A percentile compares a stretch with the other conserved stretches of the same genome.
Evolutionary conservation across 2,329 filamentous ascomycete genomes (phyloP).

Genomic region (Arachnomyces sp.): DNA sequence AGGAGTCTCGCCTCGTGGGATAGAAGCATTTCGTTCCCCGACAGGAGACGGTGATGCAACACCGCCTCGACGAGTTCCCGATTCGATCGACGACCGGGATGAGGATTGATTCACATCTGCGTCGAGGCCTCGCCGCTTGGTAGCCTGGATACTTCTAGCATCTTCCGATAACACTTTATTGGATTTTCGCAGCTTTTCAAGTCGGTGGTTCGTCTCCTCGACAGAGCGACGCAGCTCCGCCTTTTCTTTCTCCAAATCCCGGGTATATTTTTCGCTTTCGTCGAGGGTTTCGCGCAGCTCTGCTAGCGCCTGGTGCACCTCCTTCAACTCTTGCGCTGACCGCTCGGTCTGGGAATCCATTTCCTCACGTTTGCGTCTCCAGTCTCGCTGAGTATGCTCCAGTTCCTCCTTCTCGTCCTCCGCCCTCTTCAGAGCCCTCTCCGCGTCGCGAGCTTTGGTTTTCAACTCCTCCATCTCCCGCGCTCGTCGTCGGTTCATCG

Average conservation of each 20-base stretch:
- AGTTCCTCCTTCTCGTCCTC: constrained; percentile 71
- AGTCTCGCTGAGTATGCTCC: constrained; percentile 64
- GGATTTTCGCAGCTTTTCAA: constrained; percentile 71
- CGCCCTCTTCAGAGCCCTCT: constrained; percentile 65
- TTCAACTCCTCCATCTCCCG: constrained; percentile 84
- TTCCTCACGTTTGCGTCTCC: constrained; percentile 65
- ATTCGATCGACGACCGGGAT: constrained; percentile 54
- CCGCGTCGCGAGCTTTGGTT: constrained; percentile 68
- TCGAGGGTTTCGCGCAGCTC: constrained; percentile 75
- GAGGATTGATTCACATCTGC: constrained; percentile 39
- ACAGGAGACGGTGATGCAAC: constrained; percentile 9
- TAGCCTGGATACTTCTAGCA: constrained; percentile 36
- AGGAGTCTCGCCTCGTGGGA: constrained; percentile 31
- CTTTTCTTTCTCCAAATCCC: constrained; percentile 76
- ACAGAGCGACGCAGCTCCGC: constrained; percentile 65
- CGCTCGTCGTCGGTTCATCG: constrained; percentile 64
- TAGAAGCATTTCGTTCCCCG: constrained; percentile 20
- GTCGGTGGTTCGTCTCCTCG: constrained; percentile 67
- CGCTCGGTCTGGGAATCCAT: constrained; percentile 64
- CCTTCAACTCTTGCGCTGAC: constrained; percentile 64
- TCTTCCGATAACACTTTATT: constrained; percentile 56
- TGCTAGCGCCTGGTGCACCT: constrained; percentile 68
- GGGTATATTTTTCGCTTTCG: constrained; percentile 74
- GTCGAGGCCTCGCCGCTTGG: constrained; percentile 26
- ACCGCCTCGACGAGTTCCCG: constrained; percentile 34